Base-by-base conservation (phyloP, 768 basidiomycete genomes). In the Sarcodon aspratus region DNA sequence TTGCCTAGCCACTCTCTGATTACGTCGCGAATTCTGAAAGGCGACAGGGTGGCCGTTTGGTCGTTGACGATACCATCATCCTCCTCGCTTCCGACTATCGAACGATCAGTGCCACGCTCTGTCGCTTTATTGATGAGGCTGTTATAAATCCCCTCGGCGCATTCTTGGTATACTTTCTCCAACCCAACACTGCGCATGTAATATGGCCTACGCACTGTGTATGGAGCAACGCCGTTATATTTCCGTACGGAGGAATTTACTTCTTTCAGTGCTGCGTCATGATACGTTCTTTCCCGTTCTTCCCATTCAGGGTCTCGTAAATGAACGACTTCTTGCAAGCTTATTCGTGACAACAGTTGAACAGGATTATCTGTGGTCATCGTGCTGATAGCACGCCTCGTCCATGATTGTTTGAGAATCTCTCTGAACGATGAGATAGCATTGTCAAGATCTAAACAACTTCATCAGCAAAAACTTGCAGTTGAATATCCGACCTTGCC, bases 141-240 rank as follows among this genome's bases (percentile, higher is more conserved):
- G 46, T 56, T 52, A 49, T 75, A 51, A 48, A 87, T 77, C 9
- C 75, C 77, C 50, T 74, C 72, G 6, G 62, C 77, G 36, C 71
- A 70, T 6, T 70, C 73, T 32, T 69, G 60, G 55, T 75, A 85
- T 40, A 73, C 59, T 53, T 63, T 70, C 50, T 70, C 70, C 9
- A 91, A 67, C 66, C 91, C 89, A 15, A 60, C 64, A 8, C 69
- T 68, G 18, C 76, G 72, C 18, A 69, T 63, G 51, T 85, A 72
- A 51, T 81, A 78, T 4, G 76, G 67, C 44, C 83, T 67, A 15
- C 88, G 73, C n/a, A 85, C 88, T 5, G 79, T 69, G 57, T 85
- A 85, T 1, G 87, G 89, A 10, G 89, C 90, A 40, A 85, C 61
- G 7, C 75, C 80, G 59, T 93, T 92, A 65, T 88, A 85, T 65